Evolutionary conservation across 495 filamentous ascomycete species (phyloP), one percentile per base, ranked within the genome.

Genomic region (Aspergillus affinis): DNA sequence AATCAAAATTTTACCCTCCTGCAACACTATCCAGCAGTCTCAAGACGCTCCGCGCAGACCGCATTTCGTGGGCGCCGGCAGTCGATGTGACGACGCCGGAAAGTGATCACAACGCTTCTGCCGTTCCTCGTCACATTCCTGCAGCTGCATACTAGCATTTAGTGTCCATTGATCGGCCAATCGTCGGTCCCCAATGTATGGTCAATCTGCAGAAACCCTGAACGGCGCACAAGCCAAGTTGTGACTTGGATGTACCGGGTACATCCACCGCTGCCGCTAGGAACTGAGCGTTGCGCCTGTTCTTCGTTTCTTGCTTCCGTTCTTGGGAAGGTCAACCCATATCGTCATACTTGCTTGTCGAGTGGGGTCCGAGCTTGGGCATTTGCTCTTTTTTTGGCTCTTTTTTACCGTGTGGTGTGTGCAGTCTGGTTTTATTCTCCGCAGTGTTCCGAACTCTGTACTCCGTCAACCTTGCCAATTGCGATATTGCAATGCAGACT

Each of bases 61-160:
- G 23, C 23, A 32, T 32, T 32, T 32, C 36, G 36, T 17, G 36
- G 36, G 36, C 36, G 36, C 36, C 36, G 36, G 36, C 36, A 41
- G 36, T 41, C 36, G 36, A 41, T 13, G 10, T 41, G 36, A 41
- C 13, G 30, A 54, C 18, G n/a, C 15, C 23, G 48, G 48, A 49
- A 49, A 49, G 23, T 23, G 36, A 46, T 60, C 59, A 61, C 59
- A 47, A 55, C 48, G 59, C 59, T 51, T 44, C 53, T 56, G 53
- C 59, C 32, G 48, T 51, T 47, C 30, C 59, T 61, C 52, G 32
- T 61, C 59, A 61, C 59, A 61, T 52, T 61, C 59, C 59, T 61
- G 59, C 59, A 61, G 59, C 52, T 55, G 52, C 26, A 55, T 8
- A 15, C 57, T 53, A 55, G 32, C 17, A 61, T 45, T 61, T 61